phyloP scores from a whole-genome alignment of 768 basidiomycete species.

The Russula abietina region DNA sequence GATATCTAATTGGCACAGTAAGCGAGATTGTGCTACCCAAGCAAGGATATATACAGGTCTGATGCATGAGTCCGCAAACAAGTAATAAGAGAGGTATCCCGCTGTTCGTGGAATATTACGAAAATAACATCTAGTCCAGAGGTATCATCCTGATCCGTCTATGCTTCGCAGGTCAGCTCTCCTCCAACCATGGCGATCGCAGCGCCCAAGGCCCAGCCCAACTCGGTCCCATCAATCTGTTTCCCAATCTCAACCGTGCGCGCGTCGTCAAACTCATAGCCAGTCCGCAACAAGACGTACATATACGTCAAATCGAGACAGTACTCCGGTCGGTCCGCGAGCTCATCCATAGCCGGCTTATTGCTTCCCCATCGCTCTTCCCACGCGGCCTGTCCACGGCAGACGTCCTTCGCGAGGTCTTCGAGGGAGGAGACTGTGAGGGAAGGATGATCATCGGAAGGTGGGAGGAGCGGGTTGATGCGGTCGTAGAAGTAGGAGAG shows the following conservation, averaged over 20 bases:
- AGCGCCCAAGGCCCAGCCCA: slow-evolving; percentile 91
- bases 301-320: slow-evolving; percentile 96
- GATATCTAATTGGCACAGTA: background rate
- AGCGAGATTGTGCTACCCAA: background rate
- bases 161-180: slow-evolving; percentile 49
- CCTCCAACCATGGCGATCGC: slow-evolving; percentile 67
- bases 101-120: background rate
- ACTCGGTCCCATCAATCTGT: slow-evolving; percentile 80
- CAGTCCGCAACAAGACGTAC: slow-evolving; percentile 79
- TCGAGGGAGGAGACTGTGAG: slow-evolving; percentile 50
- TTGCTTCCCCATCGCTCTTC: slow-evolving; percentile 40
- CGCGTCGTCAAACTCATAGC: slow-evolving; percentile 78
- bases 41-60: background rate
- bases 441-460: slow-evolving; percentile 11
- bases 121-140: background rate
- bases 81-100: background rate
- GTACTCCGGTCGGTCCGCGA: slow-evolving; percentile 83
- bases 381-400: slow-evolving; percentile 63
- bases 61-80: background rate
- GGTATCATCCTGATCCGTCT: background rate
- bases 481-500: slow-evolving; percentile 99
- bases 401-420: slow-evolving; percentile 62
- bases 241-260: slow-evolving; percentile 77
- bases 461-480: slow-evolving; percentile 63
- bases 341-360: slow-evolving; percentile 52